Evolutionary conservation across 805 yeast genomes (phyloP).

Genomic region (Suhomyces sp.): DNA sequence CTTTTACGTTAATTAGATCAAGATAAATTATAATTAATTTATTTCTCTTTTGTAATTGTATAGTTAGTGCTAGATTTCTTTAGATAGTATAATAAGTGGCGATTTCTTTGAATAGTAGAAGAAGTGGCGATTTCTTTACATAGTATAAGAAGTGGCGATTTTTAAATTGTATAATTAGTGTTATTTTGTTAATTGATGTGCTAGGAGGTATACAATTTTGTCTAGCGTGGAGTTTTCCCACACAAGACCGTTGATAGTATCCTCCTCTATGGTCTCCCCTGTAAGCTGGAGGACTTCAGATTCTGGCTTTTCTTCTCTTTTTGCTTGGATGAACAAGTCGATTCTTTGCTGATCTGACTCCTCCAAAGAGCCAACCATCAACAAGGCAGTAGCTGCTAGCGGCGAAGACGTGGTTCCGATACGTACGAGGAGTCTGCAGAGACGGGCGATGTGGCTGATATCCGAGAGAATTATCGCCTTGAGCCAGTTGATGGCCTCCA

Average conservation of each 20-base stretch:
- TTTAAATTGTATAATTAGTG: too few relatives aligned
- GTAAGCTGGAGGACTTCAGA: not conserved
- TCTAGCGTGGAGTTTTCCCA: slow-evolving; percentile 24
- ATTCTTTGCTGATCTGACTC: not conserved
- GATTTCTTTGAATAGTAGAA: too few relatives aligned
- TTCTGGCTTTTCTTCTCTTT: not conserved
- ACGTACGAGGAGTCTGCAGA: slow-evolving; percentile 16
- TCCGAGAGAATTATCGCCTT: slow-evolving; percentile 15
- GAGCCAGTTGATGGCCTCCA: slow-evolving; percentile 8
- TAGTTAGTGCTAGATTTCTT: too few relatives aligned
- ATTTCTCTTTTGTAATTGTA: too few relatives aligned
- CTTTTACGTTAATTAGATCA: too few relatives aligned
- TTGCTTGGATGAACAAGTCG: not conserved
- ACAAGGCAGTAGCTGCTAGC: slow-evolving; percentile 17
- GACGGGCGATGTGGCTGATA: slow-evolving; percentile 10
- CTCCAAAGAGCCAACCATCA: slow-evolving; percentile 7
- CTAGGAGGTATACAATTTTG: slow-evolving; percentile 10
- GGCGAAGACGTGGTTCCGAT: slow-evolving; percentile 22
- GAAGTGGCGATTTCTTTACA: too few relatives aligned
- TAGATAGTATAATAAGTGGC: too few relatives aligned
- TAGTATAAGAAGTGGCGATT: too few relatives aligned
- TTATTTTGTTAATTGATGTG: not conserved
- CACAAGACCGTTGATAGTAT: slow-evolving; percentile 13
- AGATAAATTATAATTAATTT: too few relatives aligned
- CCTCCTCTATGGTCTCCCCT: slow-evolving; percentile 9